phyloP scores from a whole-genome alignment of 2,329 filamentous ascomycete genomes.

The Ophiostoma ips region DNA sequence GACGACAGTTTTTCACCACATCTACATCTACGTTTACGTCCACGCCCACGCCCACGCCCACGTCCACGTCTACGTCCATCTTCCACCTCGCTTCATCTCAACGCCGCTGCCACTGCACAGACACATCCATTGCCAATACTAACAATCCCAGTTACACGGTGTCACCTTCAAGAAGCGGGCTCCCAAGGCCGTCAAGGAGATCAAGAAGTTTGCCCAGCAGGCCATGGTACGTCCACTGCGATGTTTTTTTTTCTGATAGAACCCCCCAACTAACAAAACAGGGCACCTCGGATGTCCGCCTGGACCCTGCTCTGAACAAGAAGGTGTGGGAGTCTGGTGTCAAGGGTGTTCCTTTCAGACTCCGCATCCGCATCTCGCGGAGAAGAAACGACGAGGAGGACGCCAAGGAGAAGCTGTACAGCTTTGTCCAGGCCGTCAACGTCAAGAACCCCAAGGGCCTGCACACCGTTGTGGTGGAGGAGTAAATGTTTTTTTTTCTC shows the following conservation, averaged over 20 bases:
- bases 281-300: slow-evolving; percentile 92
- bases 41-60: no score
- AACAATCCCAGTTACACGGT: slow-evolving; percentile 65
- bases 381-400: slow-evolving; percentile 99
- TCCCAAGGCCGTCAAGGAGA: slow-evolving; percentile 98
- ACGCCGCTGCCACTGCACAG: not conserved
- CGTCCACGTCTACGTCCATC: no score
- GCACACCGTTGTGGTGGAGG: slow-evolving; percentile 75
- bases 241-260: not conserved
- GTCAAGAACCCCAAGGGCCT: slow-evolving; percentile 99
- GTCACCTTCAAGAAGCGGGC: slow-evolving; percentile 99
- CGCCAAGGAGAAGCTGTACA: slow-evolving; percentile 99
- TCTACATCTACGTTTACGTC: no score
- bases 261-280: slow-evolving; percentile 23
- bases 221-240: slow-evolving; percentile 66
- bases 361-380: slow-evolving; percentile 96
- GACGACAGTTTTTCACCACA: no score
- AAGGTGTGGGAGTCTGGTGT: slow-evolving; percentile 99
- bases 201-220: slow-evolving; percentile 82
- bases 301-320: slow-evolving; percentile 99
- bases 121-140: not conserved
- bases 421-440: slow-evolving; percentile 98
- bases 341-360: slow-evolving; percentile 96
- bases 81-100: no score
- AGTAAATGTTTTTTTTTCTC: slow-evolving; percentile 29